Conservation (phyloP, 495 filamentous ascomycete species). For the Bryoglossum gracile region DNA sequence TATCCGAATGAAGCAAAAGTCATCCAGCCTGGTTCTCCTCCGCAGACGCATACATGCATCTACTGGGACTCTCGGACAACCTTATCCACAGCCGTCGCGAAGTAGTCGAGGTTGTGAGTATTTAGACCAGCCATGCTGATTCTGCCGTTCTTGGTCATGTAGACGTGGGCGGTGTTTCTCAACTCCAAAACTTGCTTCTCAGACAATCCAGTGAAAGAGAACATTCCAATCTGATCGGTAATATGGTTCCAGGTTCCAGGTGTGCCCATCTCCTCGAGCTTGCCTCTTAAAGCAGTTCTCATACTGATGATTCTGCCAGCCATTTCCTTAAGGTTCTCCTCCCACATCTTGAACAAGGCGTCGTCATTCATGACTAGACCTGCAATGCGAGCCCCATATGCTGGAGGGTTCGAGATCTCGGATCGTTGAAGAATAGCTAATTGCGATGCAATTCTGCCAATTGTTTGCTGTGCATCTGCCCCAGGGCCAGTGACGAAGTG, state of each 20-base stretch:
- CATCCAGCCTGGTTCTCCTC: neutral
- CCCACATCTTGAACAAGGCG: conserved; percentile 83
- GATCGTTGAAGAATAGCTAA: conserved; percentile 91
- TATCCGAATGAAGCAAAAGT: no score
- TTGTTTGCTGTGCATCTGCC: conserved; percentile 53
- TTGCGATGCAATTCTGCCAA: conserved; percentile 70
- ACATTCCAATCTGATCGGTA: conserved; percentile 99
- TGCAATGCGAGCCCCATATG: conserved; percentile 88
- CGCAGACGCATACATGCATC: no score
- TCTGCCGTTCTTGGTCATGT: conserved; percentile 98
- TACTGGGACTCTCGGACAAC: conserved; percentile 56
- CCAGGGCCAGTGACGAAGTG: conserved; percentile 80
- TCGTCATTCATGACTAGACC: conserved; percentile 75
- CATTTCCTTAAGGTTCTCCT: conserved; percentile 89
- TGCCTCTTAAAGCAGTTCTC: conserved; percentile 64
- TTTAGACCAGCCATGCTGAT: conserved; percentile 97
- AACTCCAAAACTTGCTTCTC: conserved; percentile 82
- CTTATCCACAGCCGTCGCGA: conserved; percentile 80
- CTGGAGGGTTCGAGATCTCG: conserved; percentile 94
- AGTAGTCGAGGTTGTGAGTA: conserved; percentile 82
- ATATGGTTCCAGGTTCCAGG: conserved; percentile 95
- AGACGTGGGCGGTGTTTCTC: conserved; percentile 76
- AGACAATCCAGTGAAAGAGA: conserved; percentile 87
- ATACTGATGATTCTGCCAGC: conserved; percentile 87
- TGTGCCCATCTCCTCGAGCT: conserved; percentile 74